phyloP scores from a whole-genome alignment of 2,329 filamentous ascomycete genomes.

The Aspergillus quadrilineatus region DNA sequence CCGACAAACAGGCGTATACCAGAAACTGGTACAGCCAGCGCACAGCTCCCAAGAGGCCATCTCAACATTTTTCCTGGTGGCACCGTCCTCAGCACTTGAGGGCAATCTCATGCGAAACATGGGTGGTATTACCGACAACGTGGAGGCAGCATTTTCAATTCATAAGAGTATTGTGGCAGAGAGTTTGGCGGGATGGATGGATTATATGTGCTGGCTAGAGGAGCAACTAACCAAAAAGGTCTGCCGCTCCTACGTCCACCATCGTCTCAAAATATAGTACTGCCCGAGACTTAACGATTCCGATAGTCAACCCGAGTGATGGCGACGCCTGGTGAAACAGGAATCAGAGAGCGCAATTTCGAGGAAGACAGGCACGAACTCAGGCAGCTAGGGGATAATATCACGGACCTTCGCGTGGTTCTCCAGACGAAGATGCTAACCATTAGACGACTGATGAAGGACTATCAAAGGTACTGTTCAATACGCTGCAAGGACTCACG shows the following conservation, averaged over 20 bases:
- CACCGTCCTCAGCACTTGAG: conserved; percentile 8
- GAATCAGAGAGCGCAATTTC: not conserved
- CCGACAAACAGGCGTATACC: conserved; percentile 18
- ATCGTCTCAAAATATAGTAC: too few relatives aligned
- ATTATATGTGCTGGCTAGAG: conserved; percentile 19
- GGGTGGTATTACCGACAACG: not conserved
- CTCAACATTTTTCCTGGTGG: conserved; percentile 11
- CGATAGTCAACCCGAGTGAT: too few relatives aligned
- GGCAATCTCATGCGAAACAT: not conserved
- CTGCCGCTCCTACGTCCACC: not conserved
- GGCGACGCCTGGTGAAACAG: not conserved
- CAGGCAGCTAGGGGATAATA: conserved; percentile 16
- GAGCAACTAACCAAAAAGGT: conserved; percentile 13
- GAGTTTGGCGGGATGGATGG: conserved; percentile 15
- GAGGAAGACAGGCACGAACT: conserved; percentile 11
- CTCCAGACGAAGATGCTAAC: conserved; percentile 11
- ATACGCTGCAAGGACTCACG: not conserved
- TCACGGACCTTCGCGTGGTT: conserved; percentile 15
- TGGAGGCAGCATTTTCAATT: conserved; percentile 1
- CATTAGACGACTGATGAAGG: conserved; percentile 6
- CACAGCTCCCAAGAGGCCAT: not conserved
- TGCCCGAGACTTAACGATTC: too few relatives aligned
- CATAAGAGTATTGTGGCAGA: conserved; percentile 14
- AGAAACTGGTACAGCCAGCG: conserved; percentile 10
- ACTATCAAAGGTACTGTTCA: conserved; percentile 9